Percentiles rank a stretch among this genome's conserved stretches.
Conservation (phyloP, 1,139 yeast genomes). For the Scheffersomyces illinoinensis region DNA sequence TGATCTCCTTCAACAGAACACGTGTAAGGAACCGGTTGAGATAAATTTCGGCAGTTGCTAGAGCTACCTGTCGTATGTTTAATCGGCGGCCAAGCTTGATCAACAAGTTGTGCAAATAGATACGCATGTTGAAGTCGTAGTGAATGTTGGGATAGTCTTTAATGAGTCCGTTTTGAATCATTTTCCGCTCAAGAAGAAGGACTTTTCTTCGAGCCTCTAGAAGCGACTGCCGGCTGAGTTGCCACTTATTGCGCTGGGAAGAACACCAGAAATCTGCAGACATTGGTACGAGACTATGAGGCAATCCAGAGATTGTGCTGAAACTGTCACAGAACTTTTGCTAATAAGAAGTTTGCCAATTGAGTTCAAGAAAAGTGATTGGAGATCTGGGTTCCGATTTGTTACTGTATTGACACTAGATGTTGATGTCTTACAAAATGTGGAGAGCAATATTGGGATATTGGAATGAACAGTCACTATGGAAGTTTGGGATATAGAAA, state of each 20-base stretch:
- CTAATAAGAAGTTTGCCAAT: background rate
- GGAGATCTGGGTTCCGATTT: background rate
- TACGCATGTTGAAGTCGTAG: constrained; percentile 64
- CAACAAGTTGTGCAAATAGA: constrained; percentile 67
- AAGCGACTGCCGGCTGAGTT: constrained; percentile 39
- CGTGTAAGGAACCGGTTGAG: constrained; percentile 70
- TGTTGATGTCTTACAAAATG: background rate
- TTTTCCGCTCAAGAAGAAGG: constrained; percentile 41
- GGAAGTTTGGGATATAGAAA: background rate
- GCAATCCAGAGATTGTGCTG: background rate
- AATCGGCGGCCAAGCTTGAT: constrained; percentile 78
- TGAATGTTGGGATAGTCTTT: constrained; percentile 45
- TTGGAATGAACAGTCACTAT: background rate
- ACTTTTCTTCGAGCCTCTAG: constrained; percentile 41
- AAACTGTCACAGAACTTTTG: background rate
- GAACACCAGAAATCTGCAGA: constrained; percentile 53
- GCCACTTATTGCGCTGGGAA: constrained; percentile 47
- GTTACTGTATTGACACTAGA: background rate
- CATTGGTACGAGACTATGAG: constrained; percentile 20
- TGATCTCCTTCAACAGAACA: constrained; percentile 78
- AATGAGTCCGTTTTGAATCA: constrained; percentile 49
- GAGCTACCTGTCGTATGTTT: constrained; percentile 75
- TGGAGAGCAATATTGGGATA: background rate
- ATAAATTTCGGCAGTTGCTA: constrained; percentile 89
- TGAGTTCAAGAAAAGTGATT: background rate